Conservation (phyloP, 805 yeast genomes). For the Yarrowia divulgata region DNA sequence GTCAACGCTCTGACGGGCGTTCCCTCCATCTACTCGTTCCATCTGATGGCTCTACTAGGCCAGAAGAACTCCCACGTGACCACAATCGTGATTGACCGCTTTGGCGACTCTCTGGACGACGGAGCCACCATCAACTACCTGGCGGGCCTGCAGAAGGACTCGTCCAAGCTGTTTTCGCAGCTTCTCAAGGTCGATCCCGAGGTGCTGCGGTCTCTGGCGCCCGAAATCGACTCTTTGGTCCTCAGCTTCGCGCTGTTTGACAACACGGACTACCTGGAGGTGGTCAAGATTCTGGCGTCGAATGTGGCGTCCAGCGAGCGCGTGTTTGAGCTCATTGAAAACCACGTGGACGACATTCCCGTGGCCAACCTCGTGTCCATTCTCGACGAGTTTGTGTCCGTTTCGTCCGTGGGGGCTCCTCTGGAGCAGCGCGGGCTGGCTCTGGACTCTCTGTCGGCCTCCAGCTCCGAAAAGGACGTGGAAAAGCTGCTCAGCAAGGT, state of each 20-base stretch:
- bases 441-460: constrained; percentile 3
- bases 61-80: constrained; percentile 14
- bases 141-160: constrained; percentile 28
- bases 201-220: constrained; percentile 36
- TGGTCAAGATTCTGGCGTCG: constrained; percentile 59
- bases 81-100: constrained; percentile 7
- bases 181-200: constrained; percentile 39
- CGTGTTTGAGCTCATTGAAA: constrained; percentile 40
- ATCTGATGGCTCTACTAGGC: constrained; percentile 27
- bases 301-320: constrained; percentile 53
- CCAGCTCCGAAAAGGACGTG: constrained; percentile 45
- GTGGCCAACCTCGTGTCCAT: constrained; percentile 43
- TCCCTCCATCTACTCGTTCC: constrained; percentile 20
- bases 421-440: constrained; percentile 30
- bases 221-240: constrained; percentile 37
- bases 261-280: constrained; percentile 58
- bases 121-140: constrained; percentile 26
- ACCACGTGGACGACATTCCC: constrained; percentile 32
- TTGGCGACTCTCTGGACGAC: constrained; percentile 24
- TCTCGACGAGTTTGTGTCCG: constrained; percentile 44
- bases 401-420: constrained; percentile 21
- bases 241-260: constrained; percentile 35
- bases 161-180: constrained; percentile 31
- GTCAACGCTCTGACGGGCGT: constrained; percentile 1
- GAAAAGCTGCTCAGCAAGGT: constrained; percentile 47